Evolutionary conservation across 2,329 filamentous ascomycete species (phyloP), one percentile per base, ranked within the genome.

Genomic region (Claviceps arundinis): DNA sequence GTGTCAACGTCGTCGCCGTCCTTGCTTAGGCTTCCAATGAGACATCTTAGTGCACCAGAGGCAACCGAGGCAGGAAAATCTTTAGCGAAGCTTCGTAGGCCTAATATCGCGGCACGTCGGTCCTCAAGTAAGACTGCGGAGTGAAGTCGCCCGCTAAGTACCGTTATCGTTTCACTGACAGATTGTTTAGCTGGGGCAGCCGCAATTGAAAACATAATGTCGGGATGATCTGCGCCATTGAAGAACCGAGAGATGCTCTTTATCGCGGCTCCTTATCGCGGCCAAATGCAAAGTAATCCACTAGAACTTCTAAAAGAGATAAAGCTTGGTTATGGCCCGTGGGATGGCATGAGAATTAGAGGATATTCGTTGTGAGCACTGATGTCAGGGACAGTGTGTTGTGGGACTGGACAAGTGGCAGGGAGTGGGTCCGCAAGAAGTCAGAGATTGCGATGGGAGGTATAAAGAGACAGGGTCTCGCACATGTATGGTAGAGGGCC

Each of bases 1-100:
- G 94, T 98, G 67, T 98, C 93, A 53, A 95, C 85, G 76, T 98
- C 93, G 65, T 95, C 88, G 55, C 81, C 82, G 77, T 98, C 93
- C 64, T 89, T 89, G 58, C 81, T 81, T 50, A 98, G 72, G 60
- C 87, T 89, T 13, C 80, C 82, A 58, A 98, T 97, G 52, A 98
- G 75, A 52, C 87, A 88, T 56, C 91, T 80, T 47, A 98, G 73
- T n/a, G 90, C 88, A 41, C 89, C 90, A 4, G 90, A 96, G 2
- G 94, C 89, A 38, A 98, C 93, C 7, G 90, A 95, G 14, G 94
- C 94, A 40, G 93, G 94, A 61, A 91, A 97, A 56, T 94, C 84
- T 69, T 97, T 97, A 43, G 93, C 89, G 67, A 98, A 97, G 70
- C 90, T 96, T 60, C 94, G 81, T 40, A 98, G 75, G 17, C 93